Evolutionary conservation across 2,329 filamentous ascomycete species (phyloP).

Genomic region (Fusarium mangiferae): DNA sequence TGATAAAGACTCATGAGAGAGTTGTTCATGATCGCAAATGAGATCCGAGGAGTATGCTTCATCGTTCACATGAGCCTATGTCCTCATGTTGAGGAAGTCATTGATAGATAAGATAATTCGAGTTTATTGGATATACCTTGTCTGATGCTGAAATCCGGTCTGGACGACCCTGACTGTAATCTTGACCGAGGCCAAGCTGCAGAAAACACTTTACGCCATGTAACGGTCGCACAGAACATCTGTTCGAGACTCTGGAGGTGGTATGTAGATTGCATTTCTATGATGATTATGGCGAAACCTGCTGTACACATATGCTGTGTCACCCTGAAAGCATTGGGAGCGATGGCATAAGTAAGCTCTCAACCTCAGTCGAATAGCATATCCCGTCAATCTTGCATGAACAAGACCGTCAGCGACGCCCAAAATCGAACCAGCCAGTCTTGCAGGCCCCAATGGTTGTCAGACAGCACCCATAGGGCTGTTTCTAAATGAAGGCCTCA

Average conservation of each 20-base stretch:
- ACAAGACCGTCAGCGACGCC: neutral
- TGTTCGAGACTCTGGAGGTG: neutral
- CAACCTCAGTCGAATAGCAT: neutral
- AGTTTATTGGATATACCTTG: slow-evolving; percentile 27
- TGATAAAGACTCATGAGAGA: neutral
- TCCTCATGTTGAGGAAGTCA: neutral
- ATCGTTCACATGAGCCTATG: slow-evolving; percentile 12
- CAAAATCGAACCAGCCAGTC: neutral
- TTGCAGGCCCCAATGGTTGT: neutral
- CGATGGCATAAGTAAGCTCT: neutral
- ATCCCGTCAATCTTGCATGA: neutral
- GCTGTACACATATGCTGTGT: neutral
- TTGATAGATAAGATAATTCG: slow-evolving; percentile 37
- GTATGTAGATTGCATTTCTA: slow-evolving; percentile 8
- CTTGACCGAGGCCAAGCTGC: slow-evolving; percentile 30
- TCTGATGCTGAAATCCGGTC: slow-evolving; percentile 23
- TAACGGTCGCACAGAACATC: slow-evolving; percentile 10
- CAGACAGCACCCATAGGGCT: neutral
- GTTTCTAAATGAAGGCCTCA: neutral
- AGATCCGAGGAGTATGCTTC: neutral
- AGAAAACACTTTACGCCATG: slow-evolving; percentile 1
- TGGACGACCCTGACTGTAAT: slow-evolving; percentile 6
- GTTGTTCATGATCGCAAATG: neutral
- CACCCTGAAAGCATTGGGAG: neutral
- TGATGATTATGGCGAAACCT: neutral